phyloP scores from a whole-genome alignment of 2,329 filamentous ascomycete genomes.

The Malbranchea zuffiana region DNA sequence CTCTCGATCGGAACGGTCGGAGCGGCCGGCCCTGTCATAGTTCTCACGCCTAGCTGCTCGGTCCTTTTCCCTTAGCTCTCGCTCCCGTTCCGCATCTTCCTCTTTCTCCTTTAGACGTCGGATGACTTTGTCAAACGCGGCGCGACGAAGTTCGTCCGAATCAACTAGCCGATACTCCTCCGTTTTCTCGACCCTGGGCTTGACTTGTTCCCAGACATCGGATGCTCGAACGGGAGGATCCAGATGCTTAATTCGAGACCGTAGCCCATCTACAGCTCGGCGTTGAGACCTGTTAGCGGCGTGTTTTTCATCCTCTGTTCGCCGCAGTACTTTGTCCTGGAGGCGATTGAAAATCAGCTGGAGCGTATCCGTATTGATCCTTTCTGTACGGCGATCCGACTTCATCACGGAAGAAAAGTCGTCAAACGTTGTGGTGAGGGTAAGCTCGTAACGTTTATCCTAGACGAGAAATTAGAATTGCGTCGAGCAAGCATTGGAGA shows the following conservation, averaged over 20 bases:
- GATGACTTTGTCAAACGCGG: slow-evolving; percentile 84
- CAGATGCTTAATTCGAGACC: slow-evolving; percentile 76
- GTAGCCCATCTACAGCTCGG: slow-evolving; percentile 70
- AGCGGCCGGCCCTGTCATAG: slow-evolving; percentile 18
- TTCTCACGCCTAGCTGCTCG: slow-evolving; percentile 44
- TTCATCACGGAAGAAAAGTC: slow-evolving; percentile 76
- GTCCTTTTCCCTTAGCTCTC: slow-evolving; percentile 48
- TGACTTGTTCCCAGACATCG: slow-evolving; percentile 84
- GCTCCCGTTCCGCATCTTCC: slow-evolving; percentile 59
- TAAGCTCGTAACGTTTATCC: slow-evolving; percentile 88
- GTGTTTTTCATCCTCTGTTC: slow-evolving; percentile 72
- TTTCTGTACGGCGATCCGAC: slow-evolving; percentile 77
- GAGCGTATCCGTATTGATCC: slow-evolving; percentile 70
- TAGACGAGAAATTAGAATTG: slow-evolving; percentile 37
- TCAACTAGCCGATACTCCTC: slow-evolving; percentile 76
- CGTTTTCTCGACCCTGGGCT: slow-evolving; percentile 63
- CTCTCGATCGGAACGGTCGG: slow-evolving; percentile 48
- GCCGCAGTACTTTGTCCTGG: slow-evolving; percentile 72
- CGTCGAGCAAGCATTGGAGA: slow-evolving; percentile 13
- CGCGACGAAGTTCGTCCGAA: slow-evolving; percentile 69
- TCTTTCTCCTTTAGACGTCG: slow-evolving; percentile 85
- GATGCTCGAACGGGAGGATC: slow-evolving; percentile 67
- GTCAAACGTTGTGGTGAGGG: slow-evolving; percentile 72
- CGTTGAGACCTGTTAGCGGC: slow-evolving; percentile 76
- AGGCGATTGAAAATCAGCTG: slow-evolving; percentile 76